phyloP scores from a whole-genome alignment of 1,284 basidiomycete genomes.

The Sporisorium reilianum region DNA sequence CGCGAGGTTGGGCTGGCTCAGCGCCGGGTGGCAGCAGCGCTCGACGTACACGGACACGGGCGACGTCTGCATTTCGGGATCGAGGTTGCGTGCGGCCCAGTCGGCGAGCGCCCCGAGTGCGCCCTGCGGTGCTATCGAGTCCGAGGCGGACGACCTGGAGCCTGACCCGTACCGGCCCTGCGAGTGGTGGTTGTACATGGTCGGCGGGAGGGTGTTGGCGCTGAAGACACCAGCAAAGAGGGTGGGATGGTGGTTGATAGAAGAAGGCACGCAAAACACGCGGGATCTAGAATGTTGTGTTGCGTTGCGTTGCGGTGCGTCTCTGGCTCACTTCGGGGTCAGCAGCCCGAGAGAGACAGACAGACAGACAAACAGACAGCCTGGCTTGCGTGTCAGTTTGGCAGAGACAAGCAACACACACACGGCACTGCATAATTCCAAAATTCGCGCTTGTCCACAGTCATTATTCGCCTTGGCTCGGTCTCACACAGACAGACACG shows the following conservation, averaged over 20 bases:
- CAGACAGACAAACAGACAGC: too few species aligned
- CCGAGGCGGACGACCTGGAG: conserved; percentile 30
- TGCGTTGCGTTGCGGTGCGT: not conserved
- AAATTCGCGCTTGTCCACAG: not conserved
- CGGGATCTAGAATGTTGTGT: not conserved
- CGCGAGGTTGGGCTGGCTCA: conserved; percentile 89
- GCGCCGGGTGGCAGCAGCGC: conserved; percentile 87
- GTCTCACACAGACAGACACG: too few species aligned
- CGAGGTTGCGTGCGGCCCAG: conserved; percentile 60
- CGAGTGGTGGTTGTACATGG: conserved; percentile 52
- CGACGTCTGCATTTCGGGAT: conserved; percentile 53
- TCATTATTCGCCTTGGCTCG: not conserved
- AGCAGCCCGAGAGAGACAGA: conserved; percentile 1
- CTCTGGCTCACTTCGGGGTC: not conserved
- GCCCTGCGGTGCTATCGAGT: conserved; percentile 39
- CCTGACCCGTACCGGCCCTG: conserved; percentile 35
- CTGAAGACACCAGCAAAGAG: not conserved
- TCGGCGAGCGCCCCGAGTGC: conserved; percentile 56
- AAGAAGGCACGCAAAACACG: not conserved
- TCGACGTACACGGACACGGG: conserved; percentile 69
- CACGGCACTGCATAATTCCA: not conserved
- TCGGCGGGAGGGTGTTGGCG: not conserved
- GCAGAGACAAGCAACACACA: not conserved
- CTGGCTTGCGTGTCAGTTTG: conserved; percentile 1
- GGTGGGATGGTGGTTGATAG: not conserved